A percentile compares a stretch with the other conserved stretches of the same genome.
Evolutionary conservation across 441 rosid species (phyloP).

Genomic region (Populus hybrid): DNA sequence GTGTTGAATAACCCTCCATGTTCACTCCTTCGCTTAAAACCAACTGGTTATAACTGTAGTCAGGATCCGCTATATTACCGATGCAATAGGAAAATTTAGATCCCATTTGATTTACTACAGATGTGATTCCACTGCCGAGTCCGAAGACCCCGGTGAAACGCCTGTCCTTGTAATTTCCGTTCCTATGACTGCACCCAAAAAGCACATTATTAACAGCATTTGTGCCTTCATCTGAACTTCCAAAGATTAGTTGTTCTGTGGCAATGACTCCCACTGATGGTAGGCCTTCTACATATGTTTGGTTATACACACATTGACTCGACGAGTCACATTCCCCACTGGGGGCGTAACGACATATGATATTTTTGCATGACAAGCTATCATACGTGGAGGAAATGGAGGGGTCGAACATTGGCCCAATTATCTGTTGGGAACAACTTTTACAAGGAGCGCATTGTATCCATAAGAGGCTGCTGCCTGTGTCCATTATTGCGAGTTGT

Average conservation of each 20-base stretch:
- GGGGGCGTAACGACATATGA: slow-evolving; percentile 20
- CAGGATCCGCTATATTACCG: slow-evolving; percentile 34
- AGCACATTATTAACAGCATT: slow-evolving; percentile 22
- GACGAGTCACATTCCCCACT: slow-evolving; percentile 17
- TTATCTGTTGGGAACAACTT: slow-evolving; percentile 10
- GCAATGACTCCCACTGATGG: slow-evolving; percentile 40
- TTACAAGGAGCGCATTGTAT: slow-evolving; percentile 29
- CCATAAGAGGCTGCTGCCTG: slow-evolving; percentile 38
- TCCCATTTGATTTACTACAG: slow-evolving; percentile 43
- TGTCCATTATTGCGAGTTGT: slow-evolving; percentile 37
- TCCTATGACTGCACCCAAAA: slow-evolving; percentile 49
- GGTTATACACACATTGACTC: slow-evolving; percentile 33
- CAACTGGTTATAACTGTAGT: slow-evolving; percentile 39
- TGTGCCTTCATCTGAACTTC: slow-evolving; percentile 27
- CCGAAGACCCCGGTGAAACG: slow-evolving; percentile 49
- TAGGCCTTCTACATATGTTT: slow-evolving; percentile 29
- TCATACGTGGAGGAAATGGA: slow-evolving; percentile 40
- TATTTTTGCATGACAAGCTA: slow-evolving; percentile 30
- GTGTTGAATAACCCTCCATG: slow-evolving; percentile 48
- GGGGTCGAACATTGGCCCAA: slow-evolving; percentile 32
- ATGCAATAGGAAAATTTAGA: slow-evolving; percentile 56
- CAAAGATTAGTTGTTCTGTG: slow-evolving; percentile 38
- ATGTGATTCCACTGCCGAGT: slow-evolving; percentile 33
- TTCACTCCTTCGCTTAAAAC: slow-evolving; percentile 41
- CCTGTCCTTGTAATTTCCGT: slow-evolving; percentile 20